Evolutionary conservation across 768 basidiomycete genomes (phyloP).

Genomic region (Leucocoprinus leucothites): DNA sequence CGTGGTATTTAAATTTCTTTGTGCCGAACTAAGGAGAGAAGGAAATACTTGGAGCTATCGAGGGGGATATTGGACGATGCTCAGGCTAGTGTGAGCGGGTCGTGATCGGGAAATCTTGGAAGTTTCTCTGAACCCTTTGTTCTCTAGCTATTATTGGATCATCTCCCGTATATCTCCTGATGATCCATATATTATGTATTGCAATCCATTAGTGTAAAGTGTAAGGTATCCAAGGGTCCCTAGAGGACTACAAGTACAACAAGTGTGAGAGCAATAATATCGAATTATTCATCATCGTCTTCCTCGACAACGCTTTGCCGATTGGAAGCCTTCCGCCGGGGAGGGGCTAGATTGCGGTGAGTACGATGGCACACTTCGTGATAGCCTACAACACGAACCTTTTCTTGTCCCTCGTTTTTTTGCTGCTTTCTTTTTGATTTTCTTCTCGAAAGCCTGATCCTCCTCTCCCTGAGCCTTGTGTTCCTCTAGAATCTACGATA

Average conservation of each 20-base stretch:
- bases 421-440: slow-evolving; percentile 76
- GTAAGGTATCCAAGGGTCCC: background rate
- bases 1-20: too few species aligned
- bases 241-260: too few species aligned
- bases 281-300: slow-evolving; percentile 6
- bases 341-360: background rate
- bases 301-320: slow-evolving; percentile 1
- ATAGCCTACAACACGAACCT: slow-evolving; percentile 25
- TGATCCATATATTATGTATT: too few species aligned
- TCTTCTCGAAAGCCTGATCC: slow-evolving; percentile 86
- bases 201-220: background rate
- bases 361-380: background rate
- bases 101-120: too few species aligned
- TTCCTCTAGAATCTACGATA: slow-evolving; percentile 74
- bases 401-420: slow-evolving; percentile 61
- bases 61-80: too few species aligned
- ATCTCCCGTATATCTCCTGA: too few species aligned
- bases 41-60: too few species aligned
- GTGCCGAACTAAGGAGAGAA: too few species aligned
- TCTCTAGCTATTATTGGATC: too few species aligned
- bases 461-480: slow-evolving; percentile 83
- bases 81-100: too few species aligned
- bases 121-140: too few species aligned
- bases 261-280: too few species aligned
- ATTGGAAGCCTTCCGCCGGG: slow-evolving; percentile 1